Evolutionary conservation across 2,329 filamentous ascomycete genomes (phyloP), one percentile per base, ranked within the genome.

Genomic region (Pezicula radicicola): DNA sequence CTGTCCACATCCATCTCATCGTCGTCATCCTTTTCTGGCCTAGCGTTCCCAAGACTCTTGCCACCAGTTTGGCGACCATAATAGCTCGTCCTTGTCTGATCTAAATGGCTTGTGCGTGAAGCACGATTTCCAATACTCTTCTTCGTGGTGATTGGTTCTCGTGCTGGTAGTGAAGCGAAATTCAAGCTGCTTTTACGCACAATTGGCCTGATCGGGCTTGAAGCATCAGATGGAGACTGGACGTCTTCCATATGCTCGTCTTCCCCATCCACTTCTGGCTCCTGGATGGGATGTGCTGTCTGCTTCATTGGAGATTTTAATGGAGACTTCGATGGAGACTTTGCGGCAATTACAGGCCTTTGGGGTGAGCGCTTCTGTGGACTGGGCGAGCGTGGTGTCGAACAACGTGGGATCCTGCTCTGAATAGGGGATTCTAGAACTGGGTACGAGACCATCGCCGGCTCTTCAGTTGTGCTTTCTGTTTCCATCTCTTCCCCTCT

Each of bases 161-260:
- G 83, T 3, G 93, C 92, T 28, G 94, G 94, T 12, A 99, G 77
- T 16, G 94, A 91, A 36, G 94, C 91, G 72, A 99, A 97, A 53
- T 89, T 96, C 54, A 99, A 79, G 67, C 93, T 97, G 71, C 92
- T 96, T 76, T 97, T 97, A 54, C 93, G 86, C 59, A 95, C 81
- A 28, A 89, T 76, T 2, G 88, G 87, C 59, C 89, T 80, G 46
- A 88, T 83, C 0, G 89, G 89, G 60, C 87, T 92, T 0, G 88
- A 90, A 1, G 75, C 78, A 45, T 89, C 86, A 2, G 87, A 89
- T 15, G 81, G 80, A 3, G 85, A 87, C 54, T 77, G 74, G 19
- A 72, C 71, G 55, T 80, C 80, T 37, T 81, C 78, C 44, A 68
- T 61, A 28, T 49, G 55, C 25, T 60, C 64, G 15, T 68, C 63